Base-by-base conservation (phyloP, 352 stramenopile genomes). In the Paralagenidium karlingii region DNA sequence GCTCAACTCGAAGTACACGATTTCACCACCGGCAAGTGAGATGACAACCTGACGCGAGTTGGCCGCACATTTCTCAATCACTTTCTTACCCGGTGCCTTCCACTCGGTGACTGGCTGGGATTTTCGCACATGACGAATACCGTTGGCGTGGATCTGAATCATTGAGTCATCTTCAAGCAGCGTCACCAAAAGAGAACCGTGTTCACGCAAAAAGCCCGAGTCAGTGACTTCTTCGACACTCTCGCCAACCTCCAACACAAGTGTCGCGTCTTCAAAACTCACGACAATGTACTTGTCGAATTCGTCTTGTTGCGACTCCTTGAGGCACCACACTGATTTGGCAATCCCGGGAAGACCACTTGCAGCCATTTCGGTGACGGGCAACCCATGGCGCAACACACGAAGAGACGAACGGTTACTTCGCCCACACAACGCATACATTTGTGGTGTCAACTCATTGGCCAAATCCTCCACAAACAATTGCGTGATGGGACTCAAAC, bases 1-100 rank as follows among this genome's bases (percentile, higher is more conserved):
- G 41, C 97, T 88, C 42, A 99, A 65, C 55, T 99, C 94, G 62
- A 99, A 99, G 70, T 99, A 99, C 49, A 97, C 96, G 46, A 96
- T 80, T 42, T 98, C 65, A 15, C 95, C 94, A 40, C 94, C 94
- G 26, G 88, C 93, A 16, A 99, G 77, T 16, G 89, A 95, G 41
- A 99, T 93, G 9, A 98, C 74, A 37, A 99, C 87, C 61, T 99
- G 96, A 22, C 90, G 82, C 26, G 89, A 79, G 49, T 99, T 99
- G 2, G 88, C 86, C n/a, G 86, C 86, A 36, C 93, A 97, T 37
- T 85, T 91, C 52, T 98, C 89, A 51, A 99, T 97, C 30, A 91
- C 77, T 54, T 98, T 98, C 43, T 98, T 96, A 46, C 94, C 94
- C 7, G 96, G 94, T 9, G 94, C 88, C 40, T 97, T 90, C 94